phyloP scores from a whole-genome alignment of 2,329 filamentous ascomycete species.

The Verticillium nonalfalfae region DNA sequence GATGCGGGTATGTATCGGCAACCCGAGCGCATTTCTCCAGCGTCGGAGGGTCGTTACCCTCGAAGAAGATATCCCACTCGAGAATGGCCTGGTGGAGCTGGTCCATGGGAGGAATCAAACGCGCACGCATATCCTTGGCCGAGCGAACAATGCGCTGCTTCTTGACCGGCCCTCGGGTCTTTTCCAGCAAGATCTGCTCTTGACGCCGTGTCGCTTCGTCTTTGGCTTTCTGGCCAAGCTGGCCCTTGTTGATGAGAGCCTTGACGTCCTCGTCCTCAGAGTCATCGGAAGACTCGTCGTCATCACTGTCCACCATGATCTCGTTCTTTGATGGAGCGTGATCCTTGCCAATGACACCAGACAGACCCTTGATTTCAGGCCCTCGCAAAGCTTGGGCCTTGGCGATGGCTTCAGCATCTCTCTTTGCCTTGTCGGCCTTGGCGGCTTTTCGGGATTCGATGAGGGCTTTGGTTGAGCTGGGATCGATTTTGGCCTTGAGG shows the following conservation, averaged over 20 bases:
- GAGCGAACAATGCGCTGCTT: constrained; percentile 77
- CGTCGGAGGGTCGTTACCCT: constrained; percentile 78
- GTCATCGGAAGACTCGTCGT: constrained; percentile 50
- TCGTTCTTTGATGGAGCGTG: constrained; percentile 69
- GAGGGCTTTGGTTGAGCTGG: constrained; percentile 6
- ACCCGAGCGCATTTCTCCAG: constrained; percentile 68
- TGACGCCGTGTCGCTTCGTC: constrained; percentile 39
- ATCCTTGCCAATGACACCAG: constrained; percentile 68
- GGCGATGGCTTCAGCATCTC: constrained; percentile 67
- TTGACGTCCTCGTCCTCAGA: constrained; percentile 46
- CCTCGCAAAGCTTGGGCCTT: constrained; percentile 56
- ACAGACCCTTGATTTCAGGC: constrained; percentile 57
- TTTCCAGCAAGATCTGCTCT: constrained; percentile 42
- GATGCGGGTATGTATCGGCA: constrained; percentile 69
- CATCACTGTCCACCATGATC: constrained; percentile 81
- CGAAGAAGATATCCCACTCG: constrained; percentile 91
- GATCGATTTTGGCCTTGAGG: constrained; percentile 6
- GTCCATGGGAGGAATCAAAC: constrained; percentile 83
- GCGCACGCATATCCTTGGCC: constrained; percentile 88
- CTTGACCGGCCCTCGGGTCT: constrained; percentile 68
- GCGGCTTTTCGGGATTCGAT: constrained; percentile 20
- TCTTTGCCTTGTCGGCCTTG: constrained; percentile 61
- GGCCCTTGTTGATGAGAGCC: constrained; percentile 40
- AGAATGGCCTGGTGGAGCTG: constrained; percentile 80
- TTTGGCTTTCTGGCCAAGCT: constrained; percentile 39